A percentile compares a stretch with the other conserved stretches of the same genome.
phyloP scores from a whole-genome alignment of 108 stramenopile species.

The Fistulifera pelliculosa region DNA sequence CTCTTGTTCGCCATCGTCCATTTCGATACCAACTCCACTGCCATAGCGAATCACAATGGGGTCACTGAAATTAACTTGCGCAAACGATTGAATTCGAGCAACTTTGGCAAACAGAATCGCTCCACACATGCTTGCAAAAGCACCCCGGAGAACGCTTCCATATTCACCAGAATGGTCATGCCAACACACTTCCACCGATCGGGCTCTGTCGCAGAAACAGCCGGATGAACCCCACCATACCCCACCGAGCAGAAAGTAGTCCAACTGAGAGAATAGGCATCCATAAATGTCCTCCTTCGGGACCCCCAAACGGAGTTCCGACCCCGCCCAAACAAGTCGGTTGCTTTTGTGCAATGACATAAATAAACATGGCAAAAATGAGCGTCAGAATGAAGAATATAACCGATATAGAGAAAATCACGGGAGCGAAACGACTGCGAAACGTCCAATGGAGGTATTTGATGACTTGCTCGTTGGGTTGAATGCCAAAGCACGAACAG shows the following conservation, averaged over 20 bases:
- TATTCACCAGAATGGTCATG: conserved; percentile 34
- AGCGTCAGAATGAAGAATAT: conserved; percentile 18
- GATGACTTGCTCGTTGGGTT: conserved; percentile 9
- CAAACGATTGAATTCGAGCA: conserved; percentile 43
- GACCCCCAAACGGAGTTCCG: conserved; percentile 11
- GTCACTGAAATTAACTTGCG: conserved; percentile 48
- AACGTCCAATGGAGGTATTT: conserved; percentile 30
- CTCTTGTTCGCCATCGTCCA: no score
- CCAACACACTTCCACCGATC: conserved; percentile 28
- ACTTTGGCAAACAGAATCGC: conserved; percentile 74
- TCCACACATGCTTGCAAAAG: conserved; percentile 54
- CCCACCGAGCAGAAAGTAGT: conserved; percentile 52
- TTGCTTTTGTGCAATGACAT: conserved; percentile 6
- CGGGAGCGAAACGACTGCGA: conserved; percentile 21
- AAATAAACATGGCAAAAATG: conserved; percentile 18
- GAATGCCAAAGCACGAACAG: no score
- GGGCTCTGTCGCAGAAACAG: conserved; percentile 16
- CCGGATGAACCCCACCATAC: conserved; percentile 32
- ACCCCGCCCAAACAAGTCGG: conserved; percentile 28
- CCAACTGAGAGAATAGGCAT: conserved; percentile 44
- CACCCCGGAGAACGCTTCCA: conserved; percentile 63
- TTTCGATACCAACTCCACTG: conserved; percentile 22
- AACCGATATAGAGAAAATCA: conserved; percentile 18
- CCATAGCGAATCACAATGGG: conserved; percentile 54
- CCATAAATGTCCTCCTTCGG: conserved; percentile 16